Evolutionary conservation across 1,284 basidiomycete species (phyloP).

Genomic region (Bjerkandera adusta): DNA sequence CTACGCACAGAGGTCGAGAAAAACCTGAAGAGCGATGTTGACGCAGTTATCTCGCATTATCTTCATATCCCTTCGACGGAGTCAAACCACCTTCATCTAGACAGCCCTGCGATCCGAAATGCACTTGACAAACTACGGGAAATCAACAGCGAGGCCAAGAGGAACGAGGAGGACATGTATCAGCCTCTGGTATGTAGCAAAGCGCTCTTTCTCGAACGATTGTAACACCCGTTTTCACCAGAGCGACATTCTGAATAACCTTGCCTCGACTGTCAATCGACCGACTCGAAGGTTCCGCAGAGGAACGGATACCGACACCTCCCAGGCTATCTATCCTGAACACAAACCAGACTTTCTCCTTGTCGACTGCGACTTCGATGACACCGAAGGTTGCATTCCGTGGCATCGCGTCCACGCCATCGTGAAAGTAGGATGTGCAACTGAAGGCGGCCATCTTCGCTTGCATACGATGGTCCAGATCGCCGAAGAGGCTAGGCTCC

Average conservation of each 20-base stretch:
- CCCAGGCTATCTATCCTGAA: neutral
- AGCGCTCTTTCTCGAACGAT: neutral
- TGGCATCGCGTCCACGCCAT: neutral
- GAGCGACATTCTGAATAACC: neutral
- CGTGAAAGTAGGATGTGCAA: neutral
- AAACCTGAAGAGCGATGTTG: no score
- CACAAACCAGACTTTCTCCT: neutral
- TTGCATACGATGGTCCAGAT: slow-evolving; percentile 5
- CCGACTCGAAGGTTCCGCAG: neutral
- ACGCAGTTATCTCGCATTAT: no score
- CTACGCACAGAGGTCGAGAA: no score
- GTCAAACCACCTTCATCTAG: no score
- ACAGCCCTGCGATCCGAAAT: no score
- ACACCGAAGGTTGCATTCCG: neutral
- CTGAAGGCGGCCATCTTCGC: neutral
- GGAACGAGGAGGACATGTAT: neutral
- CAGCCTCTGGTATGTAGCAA: neutral
- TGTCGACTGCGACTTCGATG: no score
- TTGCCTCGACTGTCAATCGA: neutral
- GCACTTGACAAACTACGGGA: no score
- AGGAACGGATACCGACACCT: neutral
- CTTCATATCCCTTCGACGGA: no score
- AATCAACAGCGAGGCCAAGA: no score
- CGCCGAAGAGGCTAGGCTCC: slow-evolving; percentile 21
- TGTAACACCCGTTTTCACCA: neutral